Evolutionary conservation across 352 stramenopile species (phyloP), one percentile per base, ranked within the genome.

Genomic region (Phytophthora agathidicida): DNA sequence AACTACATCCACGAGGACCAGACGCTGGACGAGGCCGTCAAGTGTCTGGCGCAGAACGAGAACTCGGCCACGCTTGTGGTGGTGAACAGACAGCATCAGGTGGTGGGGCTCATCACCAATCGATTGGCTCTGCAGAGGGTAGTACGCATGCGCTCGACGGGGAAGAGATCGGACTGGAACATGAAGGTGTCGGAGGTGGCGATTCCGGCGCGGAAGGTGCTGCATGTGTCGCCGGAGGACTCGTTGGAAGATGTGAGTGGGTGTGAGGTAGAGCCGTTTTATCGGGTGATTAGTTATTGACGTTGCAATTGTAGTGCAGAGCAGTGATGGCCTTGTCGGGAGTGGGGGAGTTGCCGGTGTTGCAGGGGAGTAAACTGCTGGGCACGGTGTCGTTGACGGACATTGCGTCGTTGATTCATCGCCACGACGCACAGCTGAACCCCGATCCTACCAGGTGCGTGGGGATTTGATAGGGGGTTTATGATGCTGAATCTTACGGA

Each of bases 71-170:
- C 81, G 51, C 74, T 93, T 27, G 81, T 93, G 42, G 83, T 93
- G 30, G 79, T 93, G 6, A 81, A 91, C 53, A 61, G 65, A 0
- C 51, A 80, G 20, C 68, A 90, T 27, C 79, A 88, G 32, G 80
- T 93, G 22, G 80, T 93, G n/a, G 83, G 83, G 13, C 61, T 93
- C 19, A 65, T 93, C 17, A 93, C 83, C n/a, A 89, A 93, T 59
- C 77, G 86, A 59, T 59, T 87, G 46, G 65, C 88, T 24, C 66
- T 93, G 31, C 57, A 80, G 32, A 58, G 66, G 16, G 81, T 93
- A 23, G 69, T 77, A 16, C 84, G 84, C 43, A 88, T 91, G 68
- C 70, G 66, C 4, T 68, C 78, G 5, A 69, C 58, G 8, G 68
- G 66, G 33, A 68, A 66, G 30, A 44, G 39, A 13, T 50, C 66